phyloP scores from a whole-genome alignment of 257 asterid genomes.

The Orobanche coerulescens region DNA sequence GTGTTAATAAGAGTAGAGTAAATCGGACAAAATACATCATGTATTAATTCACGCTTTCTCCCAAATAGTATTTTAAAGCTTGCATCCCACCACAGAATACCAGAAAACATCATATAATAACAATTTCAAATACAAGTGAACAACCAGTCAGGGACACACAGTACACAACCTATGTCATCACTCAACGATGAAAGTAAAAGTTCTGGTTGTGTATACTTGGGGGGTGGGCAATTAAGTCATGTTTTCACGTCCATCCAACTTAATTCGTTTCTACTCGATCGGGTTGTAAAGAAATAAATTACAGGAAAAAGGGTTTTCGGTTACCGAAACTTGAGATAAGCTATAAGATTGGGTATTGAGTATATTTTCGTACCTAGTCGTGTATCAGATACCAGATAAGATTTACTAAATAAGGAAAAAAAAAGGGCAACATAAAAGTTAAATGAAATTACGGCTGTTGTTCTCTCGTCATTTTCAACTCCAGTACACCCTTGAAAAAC shows the following conservation, averaged over 20 bases:
- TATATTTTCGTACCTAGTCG: not conserved
- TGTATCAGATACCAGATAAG: not conserved
- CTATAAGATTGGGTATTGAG: not conserved
- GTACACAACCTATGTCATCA: conserved; percentile 1
- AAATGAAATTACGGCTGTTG: no score
- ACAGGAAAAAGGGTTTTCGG: not conserved
- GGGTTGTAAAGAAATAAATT: not conserved
- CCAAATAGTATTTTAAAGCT: not conserved
- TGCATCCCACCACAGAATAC: conserved; percentile 7
- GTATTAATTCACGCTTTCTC: not conserved
- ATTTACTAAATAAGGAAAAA: no score
- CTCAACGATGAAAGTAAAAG: not conserved
- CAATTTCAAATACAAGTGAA: not conserved
- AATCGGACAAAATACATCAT: not conserved
- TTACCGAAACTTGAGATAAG: not conserved
- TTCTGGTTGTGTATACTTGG: not conserved
- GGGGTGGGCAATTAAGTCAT: not conserved
- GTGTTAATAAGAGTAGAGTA: not conserved
- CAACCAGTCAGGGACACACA: not conserved
- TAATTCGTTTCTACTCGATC: not conserved
- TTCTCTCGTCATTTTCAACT: no score
- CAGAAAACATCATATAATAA: not conserved
- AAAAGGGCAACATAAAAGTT: no score
- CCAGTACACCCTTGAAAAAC: no score
- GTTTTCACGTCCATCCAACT: not conserved